Conservation (phyloP, 164 flowering plant species). For the Kingdonia uniflora region DNA sequence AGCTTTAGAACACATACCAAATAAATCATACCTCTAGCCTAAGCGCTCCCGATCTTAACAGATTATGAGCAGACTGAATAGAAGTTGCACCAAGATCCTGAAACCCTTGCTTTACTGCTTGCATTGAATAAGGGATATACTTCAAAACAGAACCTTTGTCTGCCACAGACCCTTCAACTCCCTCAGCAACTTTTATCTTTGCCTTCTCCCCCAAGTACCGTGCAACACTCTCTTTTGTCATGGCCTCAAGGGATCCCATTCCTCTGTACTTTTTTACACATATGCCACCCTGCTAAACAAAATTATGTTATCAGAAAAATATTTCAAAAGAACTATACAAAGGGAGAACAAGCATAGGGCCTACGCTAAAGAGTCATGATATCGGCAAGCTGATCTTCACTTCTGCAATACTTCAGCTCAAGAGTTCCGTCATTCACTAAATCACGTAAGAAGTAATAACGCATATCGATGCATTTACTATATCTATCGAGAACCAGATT, state of each 20-base stretch:
- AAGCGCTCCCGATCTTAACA: constrained; percentile 44
- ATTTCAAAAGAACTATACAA: too few relatives aligned
- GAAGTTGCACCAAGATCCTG: constrained; percentile 90
- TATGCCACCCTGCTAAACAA: constrained; percentile 39
- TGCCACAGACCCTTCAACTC: constrained; percentile 82
- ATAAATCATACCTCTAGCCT: constrained; percentile 65
- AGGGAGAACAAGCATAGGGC: too few relatives aligned
- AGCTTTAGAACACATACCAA: too few relatives aligned
- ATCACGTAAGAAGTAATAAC: too few relatives aligned
- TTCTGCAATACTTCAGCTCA: too few relatives aligned
- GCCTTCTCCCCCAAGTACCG: constrained; percentile 79
- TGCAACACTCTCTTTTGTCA: constrained; percentile 86
- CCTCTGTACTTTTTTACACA: constrained; percentile 81
- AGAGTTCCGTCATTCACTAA: too few relatives aligned
- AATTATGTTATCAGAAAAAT: neutral
- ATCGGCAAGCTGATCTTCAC: too few relatives aligned
- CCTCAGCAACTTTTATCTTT: constrained; percentile 83
- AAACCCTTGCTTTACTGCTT: constrained; percentile 93
- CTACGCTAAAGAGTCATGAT: too few relatives aligned
- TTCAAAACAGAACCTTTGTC: constrained; percentile 84
- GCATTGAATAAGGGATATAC: constrained; percentile 80
- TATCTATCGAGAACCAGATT: too few relatives aligned
- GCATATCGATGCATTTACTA: too few relatives aligned
- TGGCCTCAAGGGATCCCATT: constrained; percentile 96
- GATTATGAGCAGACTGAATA: constrained; percentile 59